Evolutionary conservation across 176 grass and related monocot genomes (phyloP).

Genomic region (Luzula sylvatica): DNA sequence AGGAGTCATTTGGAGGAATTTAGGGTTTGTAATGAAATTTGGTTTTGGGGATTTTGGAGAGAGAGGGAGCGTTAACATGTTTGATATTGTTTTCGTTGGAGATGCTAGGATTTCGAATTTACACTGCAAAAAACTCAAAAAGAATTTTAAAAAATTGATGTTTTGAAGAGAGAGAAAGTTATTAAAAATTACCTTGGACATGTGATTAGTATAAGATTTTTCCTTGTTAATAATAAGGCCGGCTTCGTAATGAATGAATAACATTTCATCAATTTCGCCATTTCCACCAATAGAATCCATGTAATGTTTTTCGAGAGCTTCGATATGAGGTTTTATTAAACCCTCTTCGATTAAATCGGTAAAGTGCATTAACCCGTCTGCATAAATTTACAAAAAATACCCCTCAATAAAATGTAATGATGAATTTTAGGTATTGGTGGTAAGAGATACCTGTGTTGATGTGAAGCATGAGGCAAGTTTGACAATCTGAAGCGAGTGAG

Average conservation of each 20-base stretch:
- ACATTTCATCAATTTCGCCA: conserved; percentile 56
- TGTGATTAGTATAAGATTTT: conserved; percentile 36
- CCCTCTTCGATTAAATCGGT: conserved; percentile 57
- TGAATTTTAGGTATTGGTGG: neutral
- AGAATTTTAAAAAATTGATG: neutral
- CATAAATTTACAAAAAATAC: neutral
- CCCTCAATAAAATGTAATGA: conserved; percentile 1
- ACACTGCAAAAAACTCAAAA: conserved; percentile 42
- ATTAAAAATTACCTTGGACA: conserved; percentile 13
- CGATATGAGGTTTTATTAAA: conserved; percentile 44
- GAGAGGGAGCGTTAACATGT: conserved; percentile 48
- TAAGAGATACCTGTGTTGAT: conserved; percentile 57
- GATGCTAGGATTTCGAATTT: conserved; percentile 62
- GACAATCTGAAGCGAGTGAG: conserved; percentile 47
- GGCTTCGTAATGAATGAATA: conserved; percentile 50
- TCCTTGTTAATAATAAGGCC: conserved; percentile 26
- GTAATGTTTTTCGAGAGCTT: conserved; percentile 55
- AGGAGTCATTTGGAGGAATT: conserved; percentile 66
- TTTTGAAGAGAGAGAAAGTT: neutral
- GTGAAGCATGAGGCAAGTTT: conserved; percentile 46
- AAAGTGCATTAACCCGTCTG: conserved; percentile 76
- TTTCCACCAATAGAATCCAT: conserved; percentile 25
- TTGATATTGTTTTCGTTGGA: conserved; percentile 62
- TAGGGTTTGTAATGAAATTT: conserved; percentile 34
- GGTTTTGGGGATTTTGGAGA: conserved; percentile 46